Evolutionary conservation across 345 rosid genomes (phyloP).

Genomic region (Rubroshorea leprosula): DNA sequence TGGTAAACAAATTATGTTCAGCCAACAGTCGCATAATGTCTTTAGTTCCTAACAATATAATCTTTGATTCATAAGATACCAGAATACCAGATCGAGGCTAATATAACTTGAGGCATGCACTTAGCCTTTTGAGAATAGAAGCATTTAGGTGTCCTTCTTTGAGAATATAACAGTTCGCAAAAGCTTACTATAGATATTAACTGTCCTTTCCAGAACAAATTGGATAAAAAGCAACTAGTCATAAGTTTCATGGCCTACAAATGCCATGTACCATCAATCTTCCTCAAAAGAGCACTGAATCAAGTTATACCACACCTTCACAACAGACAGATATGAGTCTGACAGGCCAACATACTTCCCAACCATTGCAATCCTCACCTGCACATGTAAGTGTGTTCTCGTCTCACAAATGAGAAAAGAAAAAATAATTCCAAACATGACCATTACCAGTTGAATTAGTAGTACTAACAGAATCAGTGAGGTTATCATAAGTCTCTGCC

Average conservation of each 20-base stretch:
- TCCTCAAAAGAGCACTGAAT: background rate
- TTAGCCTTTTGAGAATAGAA: too few relatives aligned
- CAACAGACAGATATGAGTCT: conserved; percentile 91
- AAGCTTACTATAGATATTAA: too few relatives aligned
- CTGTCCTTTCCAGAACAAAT: too few relatives aligned
- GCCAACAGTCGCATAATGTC: background rate
- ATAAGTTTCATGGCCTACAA: background rate
- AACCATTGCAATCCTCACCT: conserved; percentile 96
- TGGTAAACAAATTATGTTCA: background rate
- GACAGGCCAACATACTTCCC: conserved; percentile 93
- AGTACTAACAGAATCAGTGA: conserved; percentile 46
- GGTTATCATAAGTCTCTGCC: conserved; percentile 70
- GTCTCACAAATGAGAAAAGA: conserved; percentile 17
- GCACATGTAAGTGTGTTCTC: conserved; percentile 21
- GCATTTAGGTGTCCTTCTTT: too few relatives aligned
- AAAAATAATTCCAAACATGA: conserved; percentile 16
- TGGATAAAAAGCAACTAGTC: too few relatives aligned
- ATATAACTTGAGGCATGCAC: too few relatives aligned
- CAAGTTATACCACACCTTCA: conserved; percentile 50
- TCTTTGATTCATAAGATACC: background rate
- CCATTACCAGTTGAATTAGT: conserved; percentile 11
- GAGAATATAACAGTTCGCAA: too few relatives aligned
- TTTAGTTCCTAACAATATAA: background rate
- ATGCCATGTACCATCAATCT: background rate
- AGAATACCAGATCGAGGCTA: too few relatives aligned